These are phyloP conservation scores for Ganoderma resinaceum DNA, from an alignment of 1,284 basidiomycete species.

Conservation along the genomic window DNA sequence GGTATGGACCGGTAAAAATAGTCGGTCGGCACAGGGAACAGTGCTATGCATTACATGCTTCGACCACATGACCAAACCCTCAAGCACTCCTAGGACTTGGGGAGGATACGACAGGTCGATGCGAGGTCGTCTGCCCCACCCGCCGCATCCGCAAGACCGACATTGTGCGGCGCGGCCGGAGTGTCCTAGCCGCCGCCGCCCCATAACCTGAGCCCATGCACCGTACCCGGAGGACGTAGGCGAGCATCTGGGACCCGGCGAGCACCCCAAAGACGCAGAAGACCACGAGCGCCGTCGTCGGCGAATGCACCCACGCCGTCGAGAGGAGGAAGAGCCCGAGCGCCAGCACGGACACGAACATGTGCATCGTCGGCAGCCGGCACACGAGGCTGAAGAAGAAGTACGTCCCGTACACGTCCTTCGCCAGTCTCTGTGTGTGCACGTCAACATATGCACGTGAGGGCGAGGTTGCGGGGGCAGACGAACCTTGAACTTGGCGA, in stretches of 20 bases:
- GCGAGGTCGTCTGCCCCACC: not conserved
- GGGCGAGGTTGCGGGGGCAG: not conserved
- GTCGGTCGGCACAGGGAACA: too few species aligned
- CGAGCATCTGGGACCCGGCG: constrained; percentile 67
- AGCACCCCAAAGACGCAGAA: constrained; percentile 62
- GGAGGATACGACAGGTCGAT: not conserved
- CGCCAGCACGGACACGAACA: constrained; percentile 57
- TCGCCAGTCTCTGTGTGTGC: constrained; percentile 51
- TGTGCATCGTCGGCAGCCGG: constrained; percentile 63
- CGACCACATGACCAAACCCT: not conserved
- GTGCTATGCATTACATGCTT: not conserved
- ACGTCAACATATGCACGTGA: not conserved
- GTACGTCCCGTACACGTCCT: constrained; percentile 63
- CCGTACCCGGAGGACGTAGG: constrained; percentile 45
- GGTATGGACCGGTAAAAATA: too few species aligned
- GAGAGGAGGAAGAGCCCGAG: constrained; percentile 66
- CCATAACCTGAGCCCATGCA: too few species aligned
- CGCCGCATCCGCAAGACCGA: not conserved
- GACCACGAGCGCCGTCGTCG: constrained; percentile 60
- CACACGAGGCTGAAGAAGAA: constrained; percentile 72
- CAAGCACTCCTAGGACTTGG: not conserved
- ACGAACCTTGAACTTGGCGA: constrained; percentile 57
- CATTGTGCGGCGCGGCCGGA: not conserved
- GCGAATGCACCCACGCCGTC: constrained; percentile 70
- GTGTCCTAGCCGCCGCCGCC: too few species aligned